Evolutionary conservation across 768 basidiomycete species (phyloP), one percentile per base, ranked within the genome.

Genomic region (Leccinellum rugosiceps): DNA sequence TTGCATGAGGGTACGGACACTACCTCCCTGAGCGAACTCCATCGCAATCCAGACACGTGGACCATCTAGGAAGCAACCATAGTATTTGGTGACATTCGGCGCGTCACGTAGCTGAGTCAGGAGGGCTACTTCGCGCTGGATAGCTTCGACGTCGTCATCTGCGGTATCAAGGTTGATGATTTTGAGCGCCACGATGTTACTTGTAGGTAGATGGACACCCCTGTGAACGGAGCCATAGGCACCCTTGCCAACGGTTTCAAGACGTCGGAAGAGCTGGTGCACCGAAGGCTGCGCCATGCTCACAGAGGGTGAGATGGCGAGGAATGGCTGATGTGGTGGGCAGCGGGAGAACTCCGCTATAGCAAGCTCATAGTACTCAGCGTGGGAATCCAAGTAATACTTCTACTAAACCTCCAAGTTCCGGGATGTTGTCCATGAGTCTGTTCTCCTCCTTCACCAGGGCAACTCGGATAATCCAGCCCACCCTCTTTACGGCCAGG

Each of bases 1-100:
- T 72, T 97, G 94, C 87, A 97, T 94, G 63, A 99, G 79, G 3
- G 93, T 90, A 47, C 92, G 79, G 6, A 98, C 92, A 68, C 92
- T 95, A 7, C 97, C 97, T 6, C 96, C 96, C 61, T 94, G 87
- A 8, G 97, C 97, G 65, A 87, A 87, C 71, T 99, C 97, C 97
- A 99, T 99, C 35, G 88, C 92, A 64, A 99, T 98, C 95, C 97
- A 99, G 10, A 99, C 93, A 50, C 92, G 90, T 28, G 94, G 91
- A 0, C 94, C 95, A 68, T 96, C 90, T 69, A 97, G 82, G 74
- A 91, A 88, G 75, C 94, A 97, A n/a, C 94, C 96, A 73, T 87
- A 97, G 77, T 99, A 99, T 66, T 92, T 84, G 23, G 92, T 98
- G 66, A 97, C 85, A 68, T 95, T 95, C 28, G 91, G 87, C 0